Conservation (phyloP, 73 alveolate species). For the Tetrahymena malaccensis region DNA sequence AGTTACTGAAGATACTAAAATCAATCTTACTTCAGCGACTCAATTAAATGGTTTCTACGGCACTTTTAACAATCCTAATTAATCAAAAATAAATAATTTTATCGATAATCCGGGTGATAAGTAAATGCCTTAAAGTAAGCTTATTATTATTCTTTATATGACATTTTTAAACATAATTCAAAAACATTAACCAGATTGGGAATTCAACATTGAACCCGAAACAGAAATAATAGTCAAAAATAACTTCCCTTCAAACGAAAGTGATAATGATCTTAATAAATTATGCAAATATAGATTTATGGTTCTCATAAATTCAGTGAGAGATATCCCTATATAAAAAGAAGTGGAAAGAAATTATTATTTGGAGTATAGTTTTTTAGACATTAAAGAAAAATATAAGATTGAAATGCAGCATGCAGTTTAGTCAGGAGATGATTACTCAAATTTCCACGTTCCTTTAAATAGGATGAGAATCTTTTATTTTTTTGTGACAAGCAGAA, state of each 20-base stretch:
- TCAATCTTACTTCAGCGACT: background rate
- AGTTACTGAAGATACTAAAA: background rate
- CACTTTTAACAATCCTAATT: background rate
- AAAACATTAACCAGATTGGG: background rate
- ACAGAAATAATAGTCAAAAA: background rate
- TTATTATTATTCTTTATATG: too few relatives aligned
- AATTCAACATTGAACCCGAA: background rate
- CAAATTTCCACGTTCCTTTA: background rate
- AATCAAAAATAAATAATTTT: background rate
- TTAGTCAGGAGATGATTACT: background rate
- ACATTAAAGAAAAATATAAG: background rate
- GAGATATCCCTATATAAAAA: background rate
- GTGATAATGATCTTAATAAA: background rate
- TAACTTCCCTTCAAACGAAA: background rate
- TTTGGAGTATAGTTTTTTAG: background rate
- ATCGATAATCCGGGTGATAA: background rate
- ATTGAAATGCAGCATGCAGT: constrained; percentile 8
- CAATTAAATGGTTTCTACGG: background rate
- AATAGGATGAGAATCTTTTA: constrained; percentile 21
- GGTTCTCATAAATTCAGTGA: background rate
- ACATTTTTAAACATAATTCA: too few relatives aligned
- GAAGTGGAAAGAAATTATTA: background rate
- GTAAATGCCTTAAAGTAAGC: background rate
- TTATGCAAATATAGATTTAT: background rate
- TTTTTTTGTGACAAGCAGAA: constrained; percentile 8